Base-by-base conservation (phyloP, 306 rosid species). In the Pterocarpus santalinus region DNA sequence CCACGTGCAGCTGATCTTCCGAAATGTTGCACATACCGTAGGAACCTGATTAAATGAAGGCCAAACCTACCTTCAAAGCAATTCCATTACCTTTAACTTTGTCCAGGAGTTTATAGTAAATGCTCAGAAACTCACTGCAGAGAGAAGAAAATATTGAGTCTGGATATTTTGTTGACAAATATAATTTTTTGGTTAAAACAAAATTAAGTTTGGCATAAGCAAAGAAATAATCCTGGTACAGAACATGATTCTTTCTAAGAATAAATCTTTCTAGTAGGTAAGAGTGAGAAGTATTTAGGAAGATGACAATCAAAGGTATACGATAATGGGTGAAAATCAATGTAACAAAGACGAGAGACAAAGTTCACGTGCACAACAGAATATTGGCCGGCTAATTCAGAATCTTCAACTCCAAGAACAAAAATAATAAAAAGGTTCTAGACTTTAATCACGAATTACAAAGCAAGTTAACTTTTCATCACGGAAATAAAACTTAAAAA, bases 391-490 rank as follows among this genome's bases (percentile, higher is more conserved):
- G 69, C 63, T 9, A 33, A 15, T 36, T 52, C 56, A 73, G 28
- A 79, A 65, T 58, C 78, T 60, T 49, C 64, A 65, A 52, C 69
- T 60, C 73, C 75, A 16, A 69, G 39, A 9, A 14, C 39, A 76
- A 12, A 33, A 51, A 76, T 38, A 6, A 60, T 58, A 60, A 49
- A 15, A 46, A 16, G 68, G 56, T 35, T 16, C n/a, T 39, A 69
- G 7, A 44, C 51, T 41, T 16, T 30, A 22, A 22, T 22, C 0
- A 74, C 10, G 16, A 51, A 61, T 52, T 46, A 47, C 8, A 9
- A 28, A 76, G 67, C 66, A 34, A 66, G 41, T 36, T 70, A 60
- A 69, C 51, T 4, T 6, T 38, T 38, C 41, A 38, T 38, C 4
- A 38, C 41, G 1, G 41, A 38, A 38, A 38, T 38, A 4, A 38